phyloP scores from a whole-genome alignment of 2,329 filamentous ascomycete genomes.

The Cercospora canescens region DNA sequence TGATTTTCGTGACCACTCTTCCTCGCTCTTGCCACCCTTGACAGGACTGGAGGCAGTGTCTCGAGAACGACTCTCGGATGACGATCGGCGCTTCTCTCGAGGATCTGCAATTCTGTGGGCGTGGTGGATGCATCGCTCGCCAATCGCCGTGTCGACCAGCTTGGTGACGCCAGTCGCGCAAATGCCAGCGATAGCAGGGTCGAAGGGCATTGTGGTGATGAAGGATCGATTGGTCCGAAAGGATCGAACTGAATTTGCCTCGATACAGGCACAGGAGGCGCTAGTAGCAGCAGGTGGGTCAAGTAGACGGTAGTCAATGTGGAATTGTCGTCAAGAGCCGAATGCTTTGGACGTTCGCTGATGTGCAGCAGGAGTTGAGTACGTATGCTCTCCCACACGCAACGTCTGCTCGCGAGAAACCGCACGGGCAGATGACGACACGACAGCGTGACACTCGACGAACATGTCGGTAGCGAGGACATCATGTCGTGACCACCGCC shows the following conservation, averaged over 20 bases:
- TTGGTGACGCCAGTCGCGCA: background rate
- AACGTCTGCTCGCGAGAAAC: background rate
- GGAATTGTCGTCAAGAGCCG: background rate
- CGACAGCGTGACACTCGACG: background rate
- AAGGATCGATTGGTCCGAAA: background rate
- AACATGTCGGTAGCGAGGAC: background rate
- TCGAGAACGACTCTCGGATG: background rate
- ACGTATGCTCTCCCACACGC: background rate
- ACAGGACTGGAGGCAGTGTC: background rate
- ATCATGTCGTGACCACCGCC: background rate
- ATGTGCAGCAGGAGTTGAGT: background rate
- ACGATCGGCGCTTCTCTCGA: background rate
- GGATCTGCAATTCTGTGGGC: background rate
- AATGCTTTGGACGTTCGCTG: background rate
- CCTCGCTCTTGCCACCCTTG: background rate
- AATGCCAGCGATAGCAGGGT: slow-evolving; percentile 4
- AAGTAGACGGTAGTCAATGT: background rate
- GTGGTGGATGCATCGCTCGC: slow-evolving; percentile 3
- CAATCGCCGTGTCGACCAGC: slow-evolving; percentile 1
- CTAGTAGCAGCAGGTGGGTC: background rate
- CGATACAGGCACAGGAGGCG: background rate
- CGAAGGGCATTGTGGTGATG: slow-evolving; percentile 2
- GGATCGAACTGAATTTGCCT: background rate
- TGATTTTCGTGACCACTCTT: background rate
- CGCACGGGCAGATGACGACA: background rate